Conservation (phyloP, 768 basidiomycete species). For the Pulveroboletus sp. region DNA sequence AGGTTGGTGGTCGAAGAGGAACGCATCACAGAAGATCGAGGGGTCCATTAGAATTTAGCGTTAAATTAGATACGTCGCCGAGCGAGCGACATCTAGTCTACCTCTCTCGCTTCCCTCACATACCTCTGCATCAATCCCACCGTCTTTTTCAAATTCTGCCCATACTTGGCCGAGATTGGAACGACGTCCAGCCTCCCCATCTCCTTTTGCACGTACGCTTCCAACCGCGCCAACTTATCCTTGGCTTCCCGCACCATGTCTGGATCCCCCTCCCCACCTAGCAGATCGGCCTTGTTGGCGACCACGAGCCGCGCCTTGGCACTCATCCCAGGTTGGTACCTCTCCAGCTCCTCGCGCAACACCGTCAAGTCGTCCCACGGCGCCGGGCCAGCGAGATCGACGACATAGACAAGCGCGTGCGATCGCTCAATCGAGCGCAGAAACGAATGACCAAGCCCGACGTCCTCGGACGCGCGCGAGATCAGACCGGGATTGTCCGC, state of each 20-base stretch:
- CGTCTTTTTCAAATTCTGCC: conserved; percentile 70
- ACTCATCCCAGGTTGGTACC: conserved; percentile 76
- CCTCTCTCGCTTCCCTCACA: conserved; percentile 47
- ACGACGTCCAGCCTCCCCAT: conserved; percentile 63
- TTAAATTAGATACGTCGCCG: neutral
- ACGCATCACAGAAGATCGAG: no score
- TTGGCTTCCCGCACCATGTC: conserved; percentile 49
- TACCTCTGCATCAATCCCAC: conserved; percentile 67
- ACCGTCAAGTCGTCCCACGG: conserved; percentile 77
- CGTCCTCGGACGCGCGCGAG: conserved; percentile 76
- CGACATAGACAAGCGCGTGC: conserved; percentile 84
- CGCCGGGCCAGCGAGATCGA: conserved; percentile 71
- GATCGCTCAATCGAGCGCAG: conserved; percentile 91
- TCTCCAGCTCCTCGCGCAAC: conserved; percentile 79
- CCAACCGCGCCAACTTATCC: conserved; percentile 52
- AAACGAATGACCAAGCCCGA: conserved; percentile 93
- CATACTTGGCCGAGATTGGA: conserved; percentile 81
- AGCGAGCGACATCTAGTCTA: no score
- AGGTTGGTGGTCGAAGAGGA: no score
- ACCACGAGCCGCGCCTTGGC: conserved; percentile 74
- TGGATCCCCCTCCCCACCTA: conserved; percentile 48
- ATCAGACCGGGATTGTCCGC: conserved; percentile 97
- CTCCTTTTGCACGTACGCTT: conserved; percentile 50
- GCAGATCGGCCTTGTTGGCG: conserved; percentile 92
- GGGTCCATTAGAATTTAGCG: no score